Percentiles rank a stretch among this genome's conserved stretches.
Conservation (phyloP, 1,139 yeast genomes). For the Diutina ranongensis region DNA sequence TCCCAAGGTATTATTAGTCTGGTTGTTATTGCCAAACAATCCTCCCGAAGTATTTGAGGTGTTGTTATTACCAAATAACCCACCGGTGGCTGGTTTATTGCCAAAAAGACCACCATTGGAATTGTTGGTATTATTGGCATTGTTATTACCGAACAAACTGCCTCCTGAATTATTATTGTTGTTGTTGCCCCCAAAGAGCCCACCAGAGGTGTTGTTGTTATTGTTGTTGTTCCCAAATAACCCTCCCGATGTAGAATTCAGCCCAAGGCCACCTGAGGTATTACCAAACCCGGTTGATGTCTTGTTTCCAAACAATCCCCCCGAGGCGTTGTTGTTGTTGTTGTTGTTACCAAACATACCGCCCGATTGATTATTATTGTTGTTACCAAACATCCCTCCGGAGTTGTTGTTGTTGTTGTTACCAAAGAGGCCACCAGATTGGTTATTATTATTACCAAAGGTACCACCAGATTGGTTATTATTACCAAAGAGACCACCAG, state of each 20-base stretch:
- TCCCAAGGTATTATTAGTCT: slow-evolving; percentile 10
- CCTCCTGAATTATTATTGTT: background rate
- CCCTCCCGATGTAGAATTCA: background rate
- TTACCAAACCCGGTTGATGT: no score
- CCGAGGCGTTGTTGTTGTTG: slow-evolving; percentile 9
- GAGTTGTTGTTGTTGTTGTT: background rate
- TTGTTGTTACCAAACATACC: background rate
- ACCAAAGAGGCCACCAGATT: slow-evolving; percentile 1
- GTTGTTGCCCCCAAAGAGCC: background rate
- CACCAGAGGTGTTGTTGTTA: background rate
- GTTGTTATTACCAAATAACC: slow-evolving; percentile 6
- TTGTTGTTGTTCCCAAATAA: slow-evolving; percentile 7
- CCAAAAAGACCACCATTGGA: slow-evolving; percentile 6
- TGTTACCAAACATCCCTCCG: slow-evolving; percentile 1
- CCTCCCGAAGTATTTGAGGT: background rate
- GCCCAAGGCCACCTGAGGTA: background rate
- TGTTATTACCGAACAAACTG: slow-evolving; percentile 1
- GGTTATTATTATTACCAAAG: slow-evolving; percentile 3
- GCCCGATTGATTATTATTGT: background rate
- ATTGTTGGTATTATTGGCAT: slow-evolving; percentile 9
- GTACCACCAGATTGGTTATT: background rate
- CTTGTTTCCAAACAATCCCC: slow-evolving; percentile 1
- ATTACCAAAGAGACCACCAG: background rate
- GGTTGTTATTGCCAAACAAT: slow-evolving; percentile 6
- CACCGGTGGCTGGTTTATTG: background rate